Base-by-base conservation (phyloP, 192 early-diverging fungal species). In the Podila epicladia region DNA sequence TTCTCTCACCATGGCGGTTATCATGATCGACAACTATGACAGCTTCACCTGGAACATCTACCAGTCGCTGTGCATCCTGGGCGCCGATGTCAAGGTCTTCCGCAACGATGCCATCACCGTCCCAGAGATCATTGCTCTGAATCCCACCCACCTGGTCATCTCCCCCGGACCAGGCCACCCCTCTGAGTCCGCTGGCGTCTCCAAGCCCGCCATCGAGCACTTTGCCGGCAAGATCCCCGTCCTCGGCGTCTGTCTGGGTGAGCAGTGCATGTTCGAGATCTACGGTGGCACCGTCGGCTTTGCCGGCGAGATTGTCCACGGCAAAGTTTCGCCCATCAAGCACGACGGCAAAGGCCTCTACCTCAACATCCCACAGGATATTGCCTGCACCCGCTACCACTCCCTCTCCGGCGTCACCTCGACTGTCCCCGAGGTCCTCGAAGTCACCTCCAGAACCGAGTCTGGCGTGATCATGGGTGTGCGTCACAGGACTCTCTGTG, bases 41-140 rank as follows among this genome's bases (percentile, higher is more conserved):
- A 94, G 92, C 71, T 99, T 99, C 76, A 98, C 97, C 31, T 99
- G 95, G 91, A 99, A 99, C 84, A 89, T 99, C 37, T 99, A 98
- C 86, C 97, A 99, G 87, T 97, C 93, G 64, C 88, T 99, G 19
- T 91, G 90, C 60, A 89, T 93, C 72, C 90, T 97, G 20, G 97
- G 97, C 19, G 98, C 98, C 3, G 83, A 97, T 53, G 97, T 99
- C 26, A 84, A 86, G 45, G 98, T 99, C 53, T 94, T 88, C 78
- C 90, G 98, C 37, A 99, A 99, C 82, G 97, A 99, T 82, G 89
- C 96, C 71, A 93, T 97, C 67, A 94, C 96, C 0, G 73, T 99
- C 49, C 93, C 95, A 29, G 89, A 97, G 49, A 89, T 96, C 59
- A 86, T 90, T 55, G 90, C 91, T 8, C 76, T 98, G 65, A 90